Percentiles rank a stretch among this genome's conserved stretches.
Conservation (phyloP, 345 rosid genomes). For the Eucalyptus coolabah region DNA sequence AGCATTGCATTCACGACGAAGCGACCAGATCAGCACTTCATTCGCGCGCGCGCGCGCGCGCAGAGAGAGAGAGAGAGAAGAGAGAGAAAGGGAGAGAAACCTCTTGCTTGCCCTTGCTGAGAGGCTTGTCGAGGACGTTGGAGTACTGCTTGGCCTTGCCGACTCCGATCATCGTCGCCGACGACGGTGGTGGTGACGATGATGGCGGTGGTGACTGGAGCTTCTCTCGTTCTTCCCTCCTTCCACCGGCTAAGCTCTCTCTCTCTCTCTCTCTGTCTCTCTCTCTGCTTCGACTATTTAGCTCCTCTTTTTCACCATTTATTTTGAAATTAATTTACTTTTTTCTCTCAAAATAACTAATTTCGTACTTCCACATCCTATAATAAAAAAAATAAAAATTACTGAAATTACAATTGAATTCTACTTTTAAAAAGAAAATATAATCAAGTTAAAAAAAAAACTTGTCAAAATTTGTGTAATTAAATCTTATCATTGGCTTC, state of each 20-base stretch:
- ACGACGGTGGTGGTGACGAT: background rate
- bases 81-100: slow-evolving; percentile 9
- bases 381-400: too few relatives aligned
- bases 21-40: background rate
- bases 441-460: background rate
- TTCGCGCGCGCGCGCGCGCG: background rate
- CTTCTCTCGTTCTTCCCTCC: background rate
- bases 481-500: background rate
- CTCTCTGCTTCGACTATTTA: background rate
- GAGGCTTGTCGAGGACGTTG: slow-evolving; percentile 90
- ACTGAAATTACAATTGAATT: background rate
- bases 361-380: background rate
- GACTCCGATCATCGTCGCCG: slow-evolving; percentile 59
- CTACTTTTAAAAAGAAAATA: background rate
- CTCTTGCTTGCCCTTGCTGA: slow-evolving; percentile 98
- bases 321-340: background rate
- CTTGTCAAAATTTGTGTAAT: background rate
- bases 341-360: background rate
- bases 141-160: slow-evolving; percentile 95
- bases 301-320: background rate
- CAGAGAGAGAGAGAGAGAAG: background rate
- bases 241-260: background rate
- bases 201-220: background rate
- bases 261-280: background rate
- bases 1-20: background rate